These are phyloP conservation scores for Zoysia japonica DNA, from an alignment of 176 grass and related monocot species.

Conservation along the genomic window DNA sequence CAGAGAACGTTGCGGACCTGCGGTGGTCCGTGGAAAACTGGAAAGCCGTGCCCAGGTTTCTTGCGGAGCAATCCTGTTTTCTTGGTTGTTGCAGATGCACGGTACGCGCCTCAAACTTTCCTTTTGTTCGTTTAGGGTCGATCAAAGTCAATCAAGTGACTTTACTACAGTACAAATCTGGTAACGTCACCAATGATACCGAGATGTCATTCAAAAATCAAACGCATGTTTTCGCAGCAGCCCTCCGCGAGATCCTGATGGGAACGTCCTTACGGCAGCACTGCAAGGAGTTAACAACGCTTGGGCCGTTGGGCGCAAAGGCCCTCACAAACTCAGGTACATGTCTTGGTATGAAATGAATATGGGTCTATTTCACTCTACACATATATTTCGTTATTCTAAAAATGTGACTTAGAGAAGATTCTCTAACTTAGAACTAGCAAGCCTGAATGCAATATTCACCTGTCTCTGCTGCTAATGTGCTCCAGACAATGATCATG, in stretches of 20 bases:
- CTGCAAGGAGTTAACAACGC: too few relatives aligned
- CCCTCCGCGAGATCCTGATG: too few relatives aligned
- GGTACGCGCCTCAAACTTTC: background rate
- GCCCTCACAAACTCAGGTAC: too few relatives aligned
- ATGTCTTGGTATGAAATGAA: background rate
- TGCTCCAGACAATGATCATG: conserved; percentile 93
- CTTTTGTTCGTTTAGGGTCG: background rate
- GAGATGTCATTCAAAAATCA: background rate
- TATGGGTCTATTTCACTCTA: too few relatives aligned
- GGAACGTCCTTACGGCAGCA: too few relatives aligned
- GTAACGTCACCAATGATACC: background rate
- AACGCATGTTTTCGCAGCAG: background rate
- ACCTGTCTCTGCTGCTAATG: conserved; percentile 91
- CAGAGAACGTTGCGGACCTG: background rate
- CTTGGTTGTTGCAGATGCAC: conserved; percentile 21
- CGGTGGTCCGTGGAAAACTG: background rate
- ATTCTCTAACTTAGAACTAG: too few relatives aligned
- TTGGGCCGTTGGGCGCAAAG: too few relatives aligned
- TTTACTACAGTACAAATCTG: background rate
- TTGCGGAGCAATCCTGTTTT: conserved; percentile 6
- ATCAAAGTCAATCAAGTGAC: background rate
- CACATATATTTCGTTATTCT: too few relatives aligned
- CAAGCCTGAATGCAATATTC: background rate
- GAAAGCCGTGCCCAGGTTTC: conserved; percentile 10
- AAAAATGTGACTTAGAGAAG: too few relatives aligned